These are phyloP conservation scores for Ceratobasidium sp. DNA, from an alignment of 1,284 basidiomycete genomes.

Conservation along the genomic window DNA sequence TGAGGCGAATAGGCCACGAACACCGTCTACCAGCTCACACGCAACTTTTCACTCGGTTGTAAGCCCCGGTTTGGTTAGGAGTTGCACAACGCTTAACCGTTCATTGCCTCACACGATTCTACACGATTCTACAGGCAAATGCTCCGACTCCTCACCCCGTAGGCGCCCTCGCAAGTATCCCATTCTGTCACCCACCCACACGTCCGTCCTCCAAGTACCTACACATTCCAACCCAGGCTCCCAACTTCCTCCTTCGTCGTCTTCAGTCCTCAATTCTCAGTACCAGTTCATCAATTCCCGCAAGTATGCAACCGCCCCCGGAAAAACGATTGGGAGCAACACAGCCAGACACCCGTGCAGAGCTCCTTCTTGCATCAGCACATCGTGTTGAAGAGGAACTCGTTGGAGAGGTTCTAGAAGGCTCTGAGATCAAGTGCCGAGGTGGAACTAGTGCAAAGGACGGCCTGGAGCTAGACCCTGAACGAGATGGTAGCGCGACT, in stretches of 20 bases:
- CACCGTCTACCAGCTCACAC: slow-evolving; percentile 17
- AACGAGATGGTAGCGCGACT: neutral
- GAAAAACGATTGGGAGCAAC: slow-evolving; percentile 36
- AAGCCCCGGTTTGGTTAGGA: slow-evolving; percentile 9
- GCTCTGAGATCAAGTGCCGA: neutral
- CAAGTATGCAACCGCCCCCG: slow-evolving; percentile 24
- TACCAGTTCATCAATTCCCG: neutral
- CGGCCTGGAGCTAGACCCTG: neutral
- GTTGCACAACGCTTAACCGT: too few species aligned
- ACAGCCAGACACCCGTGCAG: slow-evolving; percentile 41
- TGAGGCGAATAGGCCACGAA: slow-evolving; percentile 1
- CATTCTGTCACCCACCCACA: slow-evolving; percentile 24
- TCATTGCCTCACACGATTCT: too few species aligned
- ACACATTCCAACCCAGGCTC: slow-evolving; percentile 31
- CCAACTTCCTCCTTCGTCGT: slow-evolving; percentile 32
- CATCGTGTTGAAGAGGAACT: slow-evolving; percentile 36
- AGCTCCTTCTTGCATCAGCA: slow-evolving; percentile 37
- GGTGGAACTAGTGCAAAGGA: neutral
- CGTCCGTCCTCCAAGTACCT: slow-evolving; percentile 11
- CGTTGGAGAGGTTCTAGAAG: slow-evolving; percentile 27
- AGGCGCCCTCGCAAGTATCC: slow-evolving; percentile 40
- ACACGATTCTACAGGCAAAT: neutral
- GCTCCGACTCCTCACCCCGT: slow-evolving; percentile 37
- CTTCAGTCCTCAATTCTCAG: slow-evolving; percentile 36
- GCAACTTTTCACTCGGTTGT: slow-evolving; percentile 21